Conservation (phyloP, 768 basidiomycete species). For the Holtermanniella nyarrowii region DNA sequence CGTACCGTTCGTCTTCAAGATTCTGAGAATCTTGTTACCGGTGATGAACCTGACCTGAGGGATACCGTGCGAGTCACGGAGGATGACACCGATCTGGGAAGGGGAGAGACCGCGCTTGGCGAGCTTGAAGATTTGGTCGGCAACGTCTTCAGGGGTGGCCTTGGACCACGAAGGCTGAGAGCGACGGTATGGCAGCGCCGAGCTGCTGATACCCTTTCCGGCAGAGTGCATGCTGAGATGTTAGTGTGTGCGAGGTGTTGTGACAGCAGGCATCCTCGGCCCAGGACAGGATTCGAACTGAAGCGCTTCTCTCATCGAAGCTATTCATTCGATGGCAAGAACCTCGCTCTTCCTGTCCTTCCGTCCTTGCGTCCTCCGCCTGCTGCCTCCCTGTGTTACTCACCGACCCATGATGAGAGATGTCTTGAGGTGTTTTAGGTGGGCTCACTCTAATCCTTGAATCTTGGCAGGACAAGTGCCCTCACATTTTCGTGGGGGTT, state of each 20-base stretch:
- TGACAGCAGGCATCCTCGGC: too few relatives aligned
- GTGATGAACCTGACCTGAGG: constrained; percentile 98
- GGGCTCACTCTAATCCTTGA: constrained; percentile 6
- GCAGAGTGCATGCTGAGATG: constrained; percentile 93
- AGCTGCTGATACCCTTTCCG: constrained; percentile 99
- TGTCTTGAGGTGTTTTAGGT: constrained; percentile 3
- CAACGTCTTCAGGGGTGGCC: constrained; percentile 85
- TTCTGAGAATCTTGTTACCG: constrained; percentile 98
- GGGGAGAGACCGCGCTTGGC: constrained; percentile 96
- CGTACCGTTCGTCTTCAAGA: constrained; percentile 87
- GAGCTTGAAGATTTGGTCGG: constrained; percentile 92
- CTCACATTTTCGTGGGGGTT: background rate
- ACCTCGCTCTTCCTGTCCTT: background rate
- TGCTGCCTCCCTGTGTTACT: constrained; percentile 9
- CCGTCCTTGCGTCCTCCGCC: background rate
- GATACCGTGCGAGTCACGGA: constrained; percentile 95
- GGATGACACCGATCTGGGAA: constrained; percentile 94
- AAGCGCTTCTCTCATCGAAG: too few relatives aligned
- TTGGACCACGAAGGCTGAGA: constrained; percentile 94
- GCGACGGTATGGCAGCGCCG: constrained; percentile 94
- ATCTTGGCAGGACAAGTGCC: too few relatives aligned
- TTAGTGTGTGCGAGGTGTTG: background rate
- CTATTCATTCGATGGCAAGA: background rate
- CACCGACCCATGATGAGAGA: constrained; percentile 39
- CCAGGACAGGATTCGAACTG: too few relatives aligned